Base-by-base conservation (phyloP, 2,329 filamentous ascomycete species). In the Aspergillus tanneri region DNA sequence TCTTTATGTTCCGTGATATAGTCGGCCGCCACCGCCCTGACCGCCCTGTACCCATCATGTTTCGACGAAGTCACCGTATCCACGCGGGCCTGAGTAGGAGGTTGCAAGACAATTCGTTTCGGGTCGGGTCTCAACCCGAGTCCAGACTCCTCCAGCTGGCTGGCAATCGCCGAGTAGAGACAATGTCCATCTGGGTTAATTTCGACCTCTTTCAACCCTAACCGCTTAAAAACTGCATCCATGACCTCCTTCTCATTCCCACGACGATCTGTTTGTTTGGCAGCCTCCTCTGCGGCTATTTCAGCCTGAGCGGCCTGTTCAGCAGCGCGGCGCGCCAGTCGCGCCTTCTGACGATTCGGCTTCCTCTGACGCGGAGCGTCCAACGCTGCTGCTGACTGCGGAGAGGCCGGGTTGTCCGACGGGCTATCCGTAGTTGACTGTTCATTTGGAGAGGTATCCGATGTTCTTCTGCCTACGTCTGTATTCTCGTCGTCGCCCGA, bases 101-200 rank as follows among this genome's bases (percentile, higher is more conserved):
- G 51, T 43, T 63, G 59, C 10, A 70, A 57, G 10, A 62, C 45
- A 30, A 70, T 70, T 35, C 65, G 59, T 36, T 55, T 58, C 30
- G 68, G 66, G 48, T 67, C 67, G n/a, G 70, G 69, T 30, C 56
- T 66, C 48, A 72, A 56, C 2, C 65, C 65, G 12, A 74, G 22
- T 54, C 67, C 60, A 36, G 77, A 71, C 45, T 79, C 74, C 45
- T 72, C 72, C 44, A 96, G 77, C 70, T 96, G 90, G 67, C 93
- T 89, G 21, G 92, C 91, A 42, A 97, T 80, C 0, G 93, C 90
- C 12, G 90, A 87, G 72, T 97, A 99, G 12, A 99, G 75, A 66
- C 93, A 99, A 72, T 99, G 93, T 0, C 93, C 93, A 70, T 99
- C 92, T 0, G 93, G 90, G 30, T 81, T 81, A 48, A 99, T 90